A percentile compares a stretch with the other conserved stretches of the same genome.
phyloP scores from a whole-genome alignment of 768 basidiomycete genomes.

The Suillus bovinus region DNA sequence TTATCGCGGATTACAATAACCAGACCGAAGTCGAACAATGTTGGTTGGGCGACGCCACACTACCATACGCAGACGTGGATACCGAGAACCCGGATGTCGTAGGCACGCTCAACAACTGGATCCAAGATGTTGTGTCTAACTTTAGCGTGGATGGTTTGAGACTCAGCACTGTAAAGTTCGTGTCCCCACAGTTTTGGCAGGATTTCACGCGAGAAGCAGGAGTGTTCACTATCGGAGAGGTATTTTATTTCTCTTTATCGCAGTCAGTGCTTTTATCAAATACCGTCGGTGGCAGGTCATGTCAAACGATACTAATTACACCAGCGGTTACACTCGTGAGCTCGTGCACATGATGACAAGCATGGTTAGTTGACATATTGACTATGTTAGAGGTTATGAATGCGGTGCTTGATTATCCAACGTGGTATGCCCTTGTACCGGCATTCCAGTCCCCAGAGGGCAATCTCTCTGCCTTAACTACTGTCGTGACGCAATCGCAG shows the following conservation, averaged over 20 bases:
- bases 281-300: conserved; percentile 34
- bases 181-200: conserved; percentile 55
- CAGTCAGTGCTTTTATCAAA: conserved; percentile 35
- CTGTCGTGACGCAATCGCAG: conserved; percentile 33
- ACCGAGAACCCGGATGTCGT: conserved; percentile 52
- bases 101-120: conserved; percentile 46
- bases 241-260: conserved; percentile 42
- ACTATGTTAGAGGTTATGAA: conserved; percentile 39
- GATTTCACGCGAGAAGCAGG: conserved; percentile 48
- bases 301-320: conserved; percentile 41
- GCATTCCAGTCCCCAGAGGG: conserved; percentile 39
- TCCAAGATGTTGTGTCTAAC: conserved; percentile 43
- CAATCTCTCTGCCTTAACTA: conserved; percentile 33
- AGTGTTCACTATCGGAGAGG: conserved; percentile 57
- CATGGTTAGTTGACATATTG: not conserved
- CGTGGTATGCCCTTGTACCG: conserved; percentile 43
- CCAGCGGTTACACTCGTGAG: conserved; percentile 42
- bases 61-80: conserved; percentile 60
- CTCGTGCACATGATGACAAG: not conserved
- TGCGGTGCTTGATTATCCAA: conserved; percentile 50
- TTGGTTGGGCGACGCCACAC: conserved; percentile 55
- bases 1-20: conserved; percentile 43
- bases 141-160: conserved; percentile 57
- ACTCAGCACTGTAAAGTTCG: conserved; percentile 61
- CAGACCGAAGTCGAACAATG: conserved; percentile 54